Evolutionary conservation across 108 stramenopile species (phyloP), one percentile per base, ranked within the genome.

Genomic region (Fragilariopsis cylindrus): DNA sequence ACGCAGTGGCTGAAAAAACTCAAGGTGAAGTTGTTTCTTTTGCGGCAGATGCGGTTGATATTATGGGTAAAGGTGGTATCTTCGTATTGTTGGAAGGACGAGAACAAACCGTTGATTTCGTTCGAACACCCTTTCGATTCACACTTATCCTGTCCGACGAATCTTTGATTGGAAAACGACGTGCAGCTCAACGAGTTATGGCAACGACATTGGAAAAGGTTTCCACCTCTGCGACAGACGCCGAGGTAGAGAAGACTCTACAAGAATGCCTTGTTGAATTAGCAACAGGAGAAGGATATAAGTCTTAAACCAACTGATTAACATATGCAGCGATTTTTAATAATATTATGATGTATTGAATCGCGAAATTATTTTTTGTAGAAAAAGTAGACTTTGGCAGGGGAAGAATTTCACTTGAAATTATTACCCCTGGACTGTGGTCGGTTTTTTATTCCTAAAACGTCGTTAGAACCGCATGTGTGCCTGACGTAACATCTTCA

Each of bases 41-140:
- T 71, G 92, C 92, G 30, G 88, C 90, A 40, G 67, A 81, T 11
- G 90, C 91, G 8, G 80, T 93, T 30, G 70, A 83, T 62, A 78
- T 76, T 39, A 83, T 96, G 88, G 80, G 79, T 0, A 83, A 83
- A 39, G 89, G 90, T 65, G 92, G 92, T 4, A 54, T 90, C 3
- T 81, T 87, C 54, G 91, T 93, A 4, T 67, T 93, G 70, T 57
- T 96, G 68, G 95, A 96, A 71, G 95, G 95, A 30, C 81, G 95
- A 1, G 92, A 88, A 62, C 91, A 90, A 67, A 96, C 92, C n/a
- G 91, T 96, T 50, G 90, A 93, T 66, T 96, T 93, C 57, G 90
- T 96, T 3, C 80, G 77, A 15, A 93, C 91, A 2, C 88, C 90
- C 1, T 75, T 86, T 67, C 85, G 91, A 54, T 96, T 92, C 79